A percentile compares a stretch with the other conserved stretches of the same genome.
phyloP scores from a whole-genome alignment of 352 stramenopile species.

The Phytophthora citrophthora region DNA sequence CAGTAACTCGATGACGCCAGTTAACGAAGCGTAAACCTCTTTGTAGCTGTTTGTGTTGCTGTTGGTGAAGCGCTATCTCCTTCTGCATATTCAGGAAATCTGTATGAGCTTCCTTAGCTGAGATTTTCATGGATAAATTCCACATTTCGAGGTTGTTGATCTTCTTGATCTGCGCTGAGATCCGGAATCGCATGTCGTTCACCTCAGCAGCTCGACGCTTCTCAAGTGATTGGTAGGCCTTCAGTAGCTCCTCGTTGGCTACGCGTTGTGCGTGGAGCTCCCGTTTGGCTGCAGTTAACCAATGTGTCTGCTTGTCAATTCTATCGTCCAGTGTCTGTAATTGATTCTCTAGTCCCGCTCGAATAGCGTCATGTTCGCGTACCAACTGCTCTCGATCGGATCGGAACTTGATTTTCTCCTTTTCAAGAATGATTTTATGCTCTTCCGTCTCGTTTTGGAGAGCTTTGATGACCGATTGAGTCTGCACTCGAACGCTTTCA shows the following conservation, averaged over 20 bases:
- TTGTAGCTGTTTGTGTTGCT: constrained; percentile 73
- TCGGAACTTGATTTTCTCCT: constrained; percentile 38
- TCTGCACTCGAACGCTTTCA: constrained; percentile 56
- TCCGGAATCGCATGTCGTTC: constrained; percentile 83
- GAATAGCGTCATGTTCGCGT: constrained; percentile 43
- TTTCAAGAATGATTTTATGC: constrained; percentile 32
- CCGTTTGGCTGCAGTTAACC: constrained; percentile 69
- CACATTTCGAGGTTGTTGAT: constrained; percentile 86
- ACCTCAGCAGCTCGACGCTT: constrained; percentile 74
- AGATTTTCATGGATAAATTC: constrained; percentile 78
- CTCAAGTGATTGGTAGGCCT: constrained; percentile 67
- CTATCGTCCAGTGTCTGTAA: constrained; percentile 37
- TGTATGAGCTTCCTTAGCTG: constrained; percentile 60
- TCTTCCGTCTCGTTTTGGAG: constrained; percentile 48
- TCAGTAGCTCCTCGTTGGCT: constrained; percentile 74
- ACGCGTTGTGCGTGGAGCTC: constrained; percentile 71
- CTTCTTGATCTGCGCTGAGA: constrained; percentile 65
- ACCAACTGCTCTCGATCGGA: constrained; percentile 56
- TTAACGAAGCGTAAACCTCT: constrained; percentile 64
- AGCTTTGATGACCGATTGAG: constrained; percentile 45
- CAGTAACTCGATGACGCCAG: constrained; percentile 74
- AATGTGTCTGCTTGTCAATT: constrained; percentile 64
- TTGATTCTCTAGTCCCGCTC: constrained; percentile 47
- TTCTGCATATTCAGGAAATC: constrained; percentile 60
- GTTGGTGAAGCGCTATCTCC: constrained; percentile 45